These are phyloP conservation scores for Xanthoconium separans DNA, from an alignment of 1,284 basidiomycete genomes.

Conservation along the genomic window DNA sequence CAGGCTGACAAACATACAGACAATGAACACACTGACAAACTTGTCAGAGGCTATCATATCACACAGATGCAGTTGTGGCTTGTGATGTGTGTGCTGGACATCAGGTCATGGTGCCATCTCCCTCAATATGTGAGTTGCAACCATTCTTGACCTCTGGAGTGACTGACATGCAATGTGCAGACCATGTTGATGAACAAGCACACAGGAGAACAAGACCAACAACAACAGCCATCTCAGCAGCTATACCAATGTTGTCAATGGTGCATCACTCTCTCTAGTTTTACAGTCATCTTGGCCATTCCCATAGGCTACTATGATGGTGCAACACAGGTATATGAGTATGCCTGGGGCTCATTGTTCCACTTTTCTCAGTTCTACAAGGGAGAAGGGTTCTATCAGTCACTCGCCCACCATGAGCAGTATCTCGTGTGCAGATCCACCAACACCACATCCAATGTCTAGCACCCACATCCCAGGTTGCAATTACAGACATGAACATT, in stretches of 20 bases:
- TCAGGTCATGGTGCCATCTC: too few relatives aligned
- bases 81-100: too few relatives aligned
- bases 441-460: slow-evolving; percentile 98
- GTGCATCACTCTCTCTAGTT: slow-evolving; percentile 41
- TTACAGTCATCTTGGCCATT: too few relatives aligned
- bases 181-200: slow-evolving; percentile 19
- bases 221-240: slow-evolving; percentile 77
- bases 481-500: slow-evolving; percentile 85
- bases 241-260: slow-evolving; percentile 95
- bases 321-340: slow-evolving; percentile 96
- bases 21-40: too few relatives aligned
- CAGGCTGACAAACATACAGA: too few relatives aligned
- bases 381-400: slow-evolving; percentile 84
- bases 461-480: slow-evolving; percentile 97
- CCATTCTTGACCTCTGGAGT: not conserved
- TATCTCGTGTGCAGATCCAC: slow-evolving; percentile 89
- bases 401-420: slow-evolving; percentile 96
- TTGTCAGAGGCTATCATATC: too few relatives aligned
- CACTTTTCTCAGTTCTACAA: slow-evolving; percentile 99
- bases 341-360: slow-evolving; percentile 92
- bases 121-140: slow-evolving; percentile 2
- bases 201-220: slow-evolving; percentile 67
- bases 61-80: too few relatives aligned
- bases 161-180: slow-evolving; percentile 4
- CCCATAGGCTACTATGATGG: slow-evolving; percentile 89